Base-by-base conservation (phyloP, 208 protist species). In the Tritrichomonas musculus region DNA sequence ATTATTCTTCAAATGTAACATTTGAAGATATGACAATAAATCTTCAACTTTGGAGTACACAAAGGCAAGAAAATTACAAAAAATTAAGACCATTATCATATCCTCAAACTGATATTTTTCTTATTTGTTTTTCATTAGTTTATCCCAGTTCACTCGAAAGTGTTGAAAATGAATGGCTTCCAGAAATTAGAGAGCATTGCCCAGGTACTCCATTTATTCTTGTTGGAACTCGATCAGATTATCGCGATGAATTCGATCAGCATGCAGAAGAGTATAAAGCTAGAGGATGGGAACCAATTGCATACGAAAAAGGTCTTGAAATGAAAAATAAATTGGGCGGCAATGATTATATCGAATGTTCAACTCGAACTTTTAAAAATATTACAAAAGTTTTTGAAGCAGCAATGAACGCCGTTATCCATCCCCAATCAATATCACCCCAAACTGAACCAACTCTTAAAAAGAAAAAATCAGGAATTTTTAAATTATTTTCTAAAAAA, bases 71-170 rank as follows among this genome's bases (percentile, higher is more conserved):
- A 47, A 88, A 95, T 53, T 96, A 95, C 77, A 94, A 95, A 77
- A 1, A 95, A 57, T 65, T 65, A 50, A 22, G 93, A 73, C 73
- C 77, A 47, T 22, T 94, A 17, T 33, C 88, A 73, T 94, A 94
- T 75, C 92, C 69, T 39, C 41, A 97, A 22, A 97, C 96, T 69
- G 96, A 97, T 92, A 95, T 96, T n/a, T 97, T 97, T 53, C 82
- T 97, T 33, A 93, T 97, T 25, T 96, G 95, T 92, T 97, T 97
- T 94, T 95, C 93, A 22, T 92, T 97, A 92, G 93, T 95, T 69
- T 92, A 88, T 36, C 94, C 93, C 20, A 57, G 93, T 25, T 97
- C 95, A 27, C 95, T 97, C 57, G 94, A 96, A 27, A 97, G 97
- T 93, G 95, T 97, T 33, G 60, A 92, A 22, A 64, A 64, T 17